A percentile compares a stretch with the other conserved stretches of the same genome.
These are phyloP conservation scores for Cladosporium velox DNA, from an alignment of 2,329 filamentous ascomycete genomes.

Conservation along the genomic window DNA sequence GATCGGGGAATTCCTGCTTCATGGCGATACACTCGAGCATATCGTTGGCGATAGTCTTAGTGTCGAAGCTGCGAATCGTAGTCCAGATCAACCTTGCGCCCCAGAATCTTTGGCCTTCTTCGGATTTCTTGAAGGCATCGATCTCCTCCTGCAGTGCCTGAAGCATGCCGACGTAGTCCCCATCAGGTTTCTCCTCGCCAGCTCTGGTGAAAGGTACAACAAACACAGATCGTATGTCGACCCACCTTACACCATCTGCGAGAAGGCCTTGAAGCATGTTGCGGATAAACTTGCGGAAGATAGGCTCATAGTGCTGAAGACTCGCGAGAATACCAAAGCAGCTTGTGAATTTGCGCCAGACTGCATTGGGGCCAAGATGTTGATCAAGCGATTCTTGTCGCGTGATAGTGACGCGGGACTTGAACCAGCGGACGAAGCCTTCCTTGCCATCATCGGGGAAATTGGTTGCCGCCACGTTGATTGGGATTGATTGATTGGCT, in stretches of 20 bases:
- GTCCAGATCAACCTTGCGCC: conserved; percentile 86
- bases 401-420: conserved; percentile 70
- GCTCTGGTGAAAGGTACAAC: conserved; percentile 67
- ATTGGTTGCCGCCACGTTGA: conserved; percentile 64
- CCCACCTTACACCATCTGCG: conserved; percentile 82
- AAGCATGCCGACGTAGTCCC: conserved; percentile 70
- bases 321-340: conserved; percentile 74
- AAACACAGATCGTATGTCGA: conserved; percentile 79
- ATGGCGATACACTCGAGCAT: conserved; percentile 87
- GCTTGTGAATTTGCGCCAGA: conserved; percentile 81
- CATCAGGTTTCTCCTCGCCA: conserved; percentile 65
- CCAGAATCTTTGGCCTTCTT: conserved; percentile 77
- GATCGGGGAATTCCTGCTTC: conserved; percentile 75
- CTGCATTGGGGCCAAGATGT: conserved; percentile 77
- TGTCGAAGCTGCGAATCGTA: conserved; percentile 64
- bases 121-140: conserved; percentile 68
- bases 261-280: conserved; percentile 70
- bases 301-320: conserved; percentile 85
- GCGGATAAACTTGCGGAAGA: conserved; percentile 75
- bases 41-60: conserved; percentile 66
- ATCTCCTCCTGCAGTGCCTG: conserved; percentile 76
- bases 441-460: conserved; percentile 72
- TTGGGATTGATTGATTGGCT: conserved; percentile 59
- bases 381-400: conserved; percentile 73
- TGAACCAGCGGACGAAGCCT: conserved; percentile 78